Percentiles rank a stretch among this genome's conserved stretches.
phyloP scores from a whole-genome alignment of 441 rosid genomes.

The Adansonia grandidieri region DNA sequence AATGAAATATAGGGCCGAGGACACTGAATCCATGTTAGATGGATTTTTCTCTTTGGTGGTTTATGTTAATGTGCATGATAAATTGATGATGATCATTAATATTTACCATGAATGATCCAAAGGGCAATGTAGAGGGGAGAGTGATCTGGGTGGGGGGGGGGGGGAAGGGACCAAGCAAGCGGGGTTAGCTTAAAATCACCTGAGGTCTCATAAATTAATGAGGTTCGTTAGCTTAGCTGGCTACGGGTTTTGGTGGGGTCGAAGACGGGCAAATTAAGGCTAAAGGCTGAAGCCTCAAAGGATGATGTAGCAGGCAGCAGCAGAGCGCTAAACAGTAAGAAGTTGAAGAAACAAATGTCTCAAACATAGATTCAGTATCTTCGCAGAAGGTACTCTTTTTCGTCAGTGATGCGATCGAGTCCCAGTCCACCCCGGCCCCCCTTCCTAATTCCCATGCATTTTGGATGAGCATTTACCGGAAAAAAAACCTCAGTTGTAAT shows the following conservation, averaged over 20 bases:
- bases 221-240: conserved; percentile 24
- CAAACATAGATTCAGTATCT: conserved; percentile 28
- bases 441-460: background rate
- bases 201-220: conserved; percentile 26
- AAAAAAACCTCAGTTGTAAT: too few relatives aligned
- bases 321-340: background rate
- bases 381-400: conserved; percentile 5
- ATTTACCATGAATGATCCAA: background rate
- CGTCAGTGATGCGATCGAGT: background rate
- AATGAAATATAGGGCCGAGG: conserved; percentile 19
- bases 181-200: background rate
- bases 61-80: background rate
- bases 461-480: too few relatives aligned
- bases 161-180: background rate
- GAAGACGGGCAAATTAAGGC: conserved; percentile 19
- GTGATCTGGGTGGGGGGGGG: too few relatives aligned
- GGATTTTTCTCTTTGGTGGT: conserved; percentile 2
- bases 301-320: background rate
- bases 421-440: too few relatives aligned
- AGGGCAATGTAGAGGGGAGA: background rate
- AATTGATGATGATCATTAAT: background rate
- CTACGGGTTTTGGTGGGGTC: conserved; percentile 29
- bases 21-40: conserved; percentile 4
- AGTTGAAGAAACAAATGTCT: conserved; percentile 23
- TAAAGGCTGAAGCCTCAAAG: too few relatives aligned